A percentile compares a stretch with the other conserved stretches of the same genome.
Conservation (phyloP, 164 flowering plant species). For the Buxus sempervirens region DNA sequence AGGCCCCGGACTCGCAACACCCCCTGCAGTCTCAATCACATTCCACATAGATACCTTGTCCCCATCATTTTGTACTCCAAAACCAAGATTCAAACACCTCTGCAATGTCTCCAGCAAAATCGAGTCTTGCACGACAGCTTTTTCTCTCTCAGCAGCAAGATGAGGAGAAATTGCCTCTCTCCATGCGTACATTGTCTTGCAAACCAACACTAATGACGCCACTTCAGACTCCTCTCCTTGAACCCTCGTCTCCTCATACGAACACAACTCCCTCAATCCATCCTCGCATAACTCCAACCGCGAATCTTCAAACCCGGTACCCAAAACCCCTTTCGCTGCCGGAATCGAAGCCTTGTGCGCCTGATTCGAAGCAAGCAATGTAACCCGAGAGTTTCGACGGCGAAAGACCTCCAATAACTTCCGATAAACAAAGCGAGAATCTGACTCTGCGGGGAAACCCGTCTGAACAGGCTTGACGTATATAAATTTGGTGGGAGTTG, state of each 20-base stretch:
- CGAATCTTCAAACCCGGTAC: conserved; percentile 12
- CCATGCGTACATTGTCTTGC: conserved; percentile 82
- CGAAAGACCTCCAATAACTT: conserved; percentile 47
- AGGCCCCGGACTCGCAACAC: conserved; percentile 97
- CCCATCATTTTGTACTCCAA: conserved; percentile 15
- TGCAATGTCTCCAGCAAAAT: conserved; percentile 47
- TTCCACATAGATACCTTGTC: conserved; percentile 31
- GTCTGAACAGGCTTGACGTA: conserved; percentile 93
- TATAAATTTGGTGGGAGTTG: conserved; percentile 31
- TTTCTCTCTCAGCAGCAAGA: conserved; percentile 85
- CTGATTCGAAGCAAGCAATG: conserved; percentile 54
- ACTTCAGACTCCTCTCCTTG: conserved; percentile 19
- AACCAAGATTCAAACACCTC: conserved; percentile 38
- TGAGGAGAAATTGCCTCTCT: conserved; percentile 90
- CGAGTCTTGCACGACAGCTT: conserved; percentile 46
- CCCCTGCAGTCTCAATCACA: conserved; percentile 91
- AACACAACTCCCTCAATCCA: conserved; percentile 43
- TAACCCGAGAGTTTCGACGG: conserved; percentile 21
- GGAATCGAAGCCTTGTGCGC: conserved; percentile 45
- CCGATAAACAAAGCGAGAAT: conserved; percentile 61
- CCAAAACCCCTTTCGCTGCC: conserved; percentile 25
- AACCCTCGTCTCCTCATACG: conserved; percentile 45
- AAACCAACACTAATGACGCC: conserved; percentile 41
- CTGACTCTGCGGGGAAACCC: conserved; percentile 92
- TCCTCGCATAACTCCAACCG: conserved; percentile 3